Conservation (phyloP, 2,329 filamentous ascomycete species). For the Penicillium rolfsii region DNA sequence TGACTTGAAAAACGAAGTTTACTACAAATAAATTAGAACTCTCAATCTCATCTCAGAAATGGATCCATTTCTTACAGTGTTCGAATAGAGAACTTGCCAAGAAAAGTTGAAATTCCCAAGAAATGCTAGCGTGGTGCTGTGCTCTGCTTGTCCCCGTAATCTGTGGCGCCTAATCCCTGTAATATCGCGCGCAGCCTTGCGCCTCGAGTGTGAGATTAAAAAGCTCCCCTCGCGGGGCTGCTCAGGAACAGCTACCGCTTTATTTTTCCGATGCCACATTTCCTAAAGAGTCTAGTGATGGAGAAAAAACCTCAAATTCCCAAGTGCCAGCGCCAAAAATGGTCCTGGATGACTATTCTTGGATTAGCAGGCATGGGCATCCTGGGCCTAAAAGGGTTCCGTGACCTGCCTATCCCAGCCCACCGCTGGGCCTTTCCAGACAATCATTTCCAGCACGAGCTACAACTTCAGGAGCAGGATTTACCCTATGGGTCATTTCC, state of each 20-base stretch:
- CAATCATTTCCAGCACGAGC: not conserved
- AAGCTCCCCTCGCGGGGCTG: not conserved
- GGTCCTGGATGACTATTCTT: not conserved
- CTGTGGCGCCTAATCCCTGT: not conserved
- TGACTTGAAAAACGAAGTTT: not conserved
- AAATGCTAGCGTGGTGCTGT: not conserved
- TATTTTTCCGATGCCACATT: not conserved
- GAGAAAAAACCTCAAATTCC: not conserved
- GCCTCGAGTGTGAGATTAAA: not conserved
- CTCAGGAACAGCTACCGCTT: not conserved
- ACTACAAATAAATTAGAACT: not conserved
- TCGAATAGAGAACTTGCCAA: not conserved
- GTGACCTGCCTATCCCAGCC: not conserved
- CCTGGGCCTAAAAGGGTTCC: not conserved
- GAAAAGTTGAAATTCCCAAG: not conserved
- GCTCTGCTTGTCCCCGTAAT: not conserved
- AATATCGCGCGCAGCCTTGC: not conserved
- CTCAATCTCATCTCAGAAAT: not conserved
- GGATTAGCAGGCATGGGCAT: not conserved
- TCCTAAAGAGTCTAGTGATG: not conserved
- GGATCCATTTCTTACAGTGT: not conserved
- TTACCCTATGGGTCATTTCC: constrained; percentile 16
- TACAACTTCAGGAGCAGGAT: not conserved
- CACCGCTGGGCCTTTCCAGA: not conserved
- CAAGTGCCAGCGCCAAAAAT: not conserved